Percentiles rank a stretch among this genome's conserved stretches.
phyloP scores from a whole-genome alignment of 768 basidiomycete genomes.

The Podaxis sp. region DNA sequence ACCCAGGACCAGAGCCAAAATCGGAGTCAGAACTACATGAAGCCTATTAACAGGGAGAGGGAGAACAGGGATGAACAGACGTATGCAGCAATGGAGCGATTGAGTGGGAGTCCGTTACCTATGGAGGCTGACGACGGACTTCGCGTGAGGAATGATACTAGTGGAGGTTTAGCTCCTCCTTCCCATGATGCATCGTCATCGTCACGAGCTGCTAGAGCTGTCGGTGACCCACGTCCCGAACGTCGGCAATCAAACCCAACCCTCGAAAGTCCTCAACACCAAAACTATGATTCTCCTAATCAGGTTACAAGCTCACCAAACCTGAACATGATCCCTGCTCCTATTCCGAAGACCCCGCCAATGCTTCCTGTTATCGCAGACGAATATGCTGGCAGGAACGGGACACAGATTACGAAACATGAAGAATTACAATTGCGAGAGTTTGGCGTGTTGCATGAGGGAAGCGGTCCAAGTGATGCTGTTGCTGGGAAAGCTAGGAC shows the following conservation, averaged over 20 bases:
- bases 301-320: neutral
- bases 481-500: neutral
- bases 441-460: neutral
- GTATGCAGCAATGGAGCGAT: constrained; percentile 16
- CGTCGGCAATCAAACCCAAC: neutral
- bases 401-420: neutral
- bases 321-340: neutral
- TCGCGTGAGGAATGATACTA: neutral
- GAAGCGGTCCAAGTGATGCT: neutral
- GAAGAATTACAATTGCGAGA: neutral
- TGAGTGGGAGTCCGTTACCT: constrained; percentile 11
- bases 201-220: neutral
- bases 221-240: neutral
- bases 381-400: neutral
- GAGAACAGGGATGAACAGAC: constrained; percentile 13
- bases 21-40: neutral
- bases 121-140: neutral
- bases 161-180: neutral
- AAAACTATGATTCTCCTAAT: neutral
- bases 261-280: neutral
- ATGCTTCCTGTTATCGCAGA: neutral
- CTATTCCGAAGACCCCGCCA: neutral
- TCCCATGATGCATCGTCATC: neutral
- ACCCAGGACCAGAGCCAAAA: constrained; percentile 7
- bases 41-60: neutral